Evolutionary conservation across 2,329 filamentous ascomycete species (phyloP).

Genomic region (Pseudodiploospora longispora): DNA sequence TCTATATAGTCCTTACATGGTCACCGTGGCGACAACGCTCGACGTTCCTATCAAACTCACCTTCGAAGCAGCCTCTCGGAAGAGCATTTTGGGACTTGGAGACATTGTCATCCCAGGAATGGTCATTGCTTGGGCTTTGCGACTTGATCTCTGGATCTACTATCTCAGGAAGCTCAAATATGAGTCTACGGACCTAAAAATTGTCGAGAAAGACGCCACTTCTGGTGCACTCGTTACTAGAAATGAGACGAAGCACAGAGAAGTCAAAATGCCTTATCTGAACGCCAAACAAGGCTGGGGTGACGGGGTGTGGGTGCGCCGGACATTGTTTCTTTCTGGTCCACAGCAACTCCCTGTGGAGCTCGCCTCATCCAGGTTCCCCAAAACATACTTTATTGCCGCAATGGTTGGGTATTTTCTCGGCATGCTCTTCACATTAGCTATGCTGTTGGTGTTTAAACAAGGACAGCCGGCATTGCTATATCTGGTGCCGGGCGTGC

Average conservation of each 20-base stretch:
- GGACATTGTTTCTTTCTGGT: conserved; percentile 16
- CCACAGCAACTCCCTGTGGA: conserved; percentile 19
- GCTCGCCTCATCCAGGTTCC: conserved; percentile 47
- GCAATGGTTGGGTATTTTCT: conserved; percentile 67
- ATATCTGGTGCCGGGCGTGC: conserved; percentile 83
- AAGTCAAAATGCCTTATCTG: conserved; percentile 44
- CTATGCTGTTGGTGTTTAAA: conserved; percentile 67
- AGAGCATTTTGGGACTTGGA: conserved; percentile 82
- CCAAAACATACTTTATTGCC: conserved; percentile 79
- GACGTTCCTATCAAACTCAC: conserved; percentile 91
- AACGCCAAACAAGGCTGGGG: conserved; percentile 70
- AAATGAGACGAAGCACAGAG: conserved; percentile 33
- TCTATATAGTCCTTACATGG: conserved; percentile 60
- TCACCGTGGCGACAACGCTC: conserved; percentile 77
- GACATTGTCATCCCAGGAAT: conserved; percentile 91
- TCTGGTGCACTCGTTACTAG: conserved; percentile 27
- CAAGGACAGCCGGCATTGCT: conserved; percentile 85
- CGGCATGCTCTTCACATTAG: conserved; percentile 70
- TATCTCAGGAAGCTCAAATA: conserved; percentile 61
- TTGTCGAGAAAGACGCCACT: conserved; percentile 23
- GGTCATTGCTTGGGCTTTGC: conserved; percentile 76
- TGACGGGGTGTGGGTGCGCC: conserved; percentile 67
- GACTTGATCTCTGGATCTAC: conserved; percentile 84
- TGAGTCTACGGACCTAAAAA: conserved; percentile 25
- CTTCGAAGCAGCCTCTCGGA: conserved; percentile 58